Percentiles rank a stretch among this genome's conserved stretches.
phyloP scores from a whole-genome alignment of 495 filamentous ascomycete species.

The Choiromyces venosus region DNA sequence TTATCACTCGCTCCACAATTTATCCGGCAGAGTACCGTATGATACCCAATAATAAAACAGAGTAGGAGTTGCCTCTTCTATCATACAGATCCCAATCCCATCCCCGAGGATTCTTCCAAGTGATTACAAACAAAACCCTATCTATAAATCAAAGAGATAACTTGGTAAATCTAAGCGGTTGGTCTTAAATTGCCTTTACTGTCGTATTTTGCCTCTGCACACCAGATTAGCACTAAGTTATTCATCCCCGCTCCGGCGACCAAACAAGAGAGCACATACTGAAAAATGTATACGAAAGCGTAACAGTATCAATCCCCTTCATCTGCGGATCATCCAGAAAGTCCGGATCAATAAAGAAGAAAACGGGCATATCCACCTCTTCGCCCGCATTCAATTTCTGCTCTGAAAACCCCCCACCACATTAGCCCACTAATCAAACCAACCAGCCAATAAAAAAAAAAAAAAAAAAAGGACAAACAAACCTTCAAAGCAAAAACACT shows the following conservation, averaged over 20 bases:
- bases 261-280: conserved; percentile 56
- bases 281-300: conserved; percentile 96
- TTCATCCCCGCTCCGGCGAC: conserved; percentile 8
- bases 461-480: conserved; percentile 22
- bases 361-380: conserved; percentile 99
- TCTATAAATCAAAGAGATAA: neutral
- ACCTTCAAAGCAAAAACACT: conserved; percentile 96
- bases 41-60: neutral
- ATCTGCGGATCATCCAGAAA: conserved; percentile 86
- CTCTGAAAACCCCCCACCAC: conserved; percentile 41
- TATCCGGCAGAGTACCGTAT: neutral
- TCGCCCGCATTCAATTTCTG: conserved; percentile 91
- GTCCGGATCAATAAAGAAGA: conserved; percentile 98
- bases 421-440: conserved; percentile 6
- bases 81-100: neutral
- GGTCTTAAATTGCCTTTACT: conserved; percentile 57
- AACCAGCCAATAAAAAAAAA: neutral
- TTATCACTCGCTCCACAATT: neutral
- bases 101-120: neutral
- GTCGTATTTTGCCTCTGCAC: conserved; percentile 75
- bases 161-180: conserved; percentile 23
- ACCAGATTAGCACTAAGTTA: conserved; percentile 36
- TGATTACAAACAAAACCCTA: neutral
- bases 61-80: neutral
- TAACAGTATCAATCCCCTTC: conserved; percentile 89